Percentiles rank a stretch among this genome's conserved stretches.
Conservation (phyloP, 23 red algal species). For the Gracilaria vermiculophylla region DNA sequence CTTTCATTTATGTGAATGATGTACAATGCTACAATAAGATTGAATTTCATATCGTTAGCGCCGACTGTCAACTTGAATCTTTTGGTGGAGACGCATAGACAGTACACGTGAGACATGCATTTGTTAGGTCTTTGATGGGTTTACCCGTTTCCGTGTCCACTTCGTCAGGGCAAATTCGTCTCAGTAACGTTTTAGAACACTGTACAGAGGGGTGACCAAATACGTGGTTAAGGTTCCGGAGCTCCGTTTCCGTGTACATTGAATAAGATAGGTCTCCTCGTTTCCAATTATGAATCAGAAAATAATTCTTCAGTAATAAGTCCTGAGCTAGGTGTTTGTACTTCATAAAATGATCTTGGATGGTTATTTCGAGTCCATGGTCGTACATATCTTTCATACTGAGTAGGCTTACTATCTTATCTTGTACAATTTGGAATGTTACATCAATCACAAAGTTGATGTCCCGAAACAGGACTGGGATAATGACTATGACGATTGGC, state of each 20-base stretch:
- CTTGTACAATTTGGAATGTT: neutral
- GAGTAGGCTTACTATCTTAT: neutral
- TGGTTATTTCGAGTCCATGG: neutral
- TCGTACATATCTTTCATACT: neutral
- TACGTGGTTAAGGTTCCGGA: neutral
- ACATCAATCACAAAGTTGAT: neutral
- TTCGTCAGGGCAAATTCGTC: neutral
- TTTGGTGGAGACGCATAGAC: constrained; percentile 7
- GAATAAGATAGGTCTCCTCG: neutral
- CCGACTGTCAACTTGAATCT: constrained; percentile 41
- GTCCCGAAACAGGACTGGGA: neutral
- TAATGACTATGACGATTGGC: neutral
- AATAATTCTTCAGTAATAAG: neutral
- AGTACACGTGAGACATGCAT: constrained; percentile 5
- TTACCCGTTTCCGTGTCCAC: neutral
- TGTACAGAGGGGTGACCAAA: neutral
- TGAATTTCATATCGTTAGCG: constrained; percentile 8
- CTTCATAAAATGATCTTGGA: neutral
- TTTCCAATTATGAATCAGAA: constrained; percentile 11
- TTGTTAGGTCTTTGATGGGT: constrained; percentile 9
- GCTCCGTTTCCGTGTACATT: neutral
- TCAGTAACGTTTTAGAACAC: neutral
- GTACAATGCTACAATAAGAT: constrained; percentile 46
- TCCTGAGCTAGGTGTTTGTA: neutral
- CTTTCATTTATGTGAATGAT: constrained; percentile 7